A percentile compares a stretch with the other conserved stretches of the same genome.
phyloP scores from a whole-genome alignment of 1,284 basidiomycete species.

The Cryptococcus jaspeensis region DNA sequence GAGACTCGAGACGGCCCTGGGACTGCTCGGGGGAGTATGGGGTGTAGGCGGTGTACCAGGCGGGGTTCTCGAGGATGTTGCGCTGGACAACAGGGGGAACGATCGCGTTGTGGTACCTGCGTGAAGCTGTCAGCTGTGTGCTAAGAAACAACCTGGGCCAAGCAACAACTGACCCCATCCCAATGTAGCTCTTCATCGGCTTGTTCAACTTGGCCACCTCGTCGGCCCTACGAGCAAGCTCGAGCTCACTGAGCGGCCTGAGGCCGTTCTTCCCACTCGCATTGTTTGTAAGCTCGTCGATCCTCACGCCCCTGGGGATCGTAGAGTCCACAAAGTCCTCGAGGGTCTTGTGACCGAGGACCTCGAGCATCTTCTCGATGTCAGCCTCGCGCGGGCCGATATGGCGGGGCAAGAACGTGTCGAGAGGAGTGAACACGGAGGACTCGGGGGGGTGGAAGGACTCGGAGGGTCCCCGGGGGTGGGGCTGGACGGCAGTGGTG shows the following conservation, averaged over 20 bases:
- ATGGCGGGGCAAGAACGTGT: conserved; percentile 84
- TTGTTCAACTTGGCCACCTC: conserved; percentile 76
- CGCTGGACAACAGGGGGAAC: conserved; percentile 90
- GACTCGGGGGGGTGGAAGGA: conserved; percentile 36
- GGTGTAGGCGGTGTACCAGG: conserved; percentile 98
- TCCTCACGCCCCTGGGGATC: conserved; percentile 75
- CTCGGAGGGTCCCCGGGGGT: conserved; percentile 39
- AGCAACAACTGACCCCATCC: conserved; percentile 66
- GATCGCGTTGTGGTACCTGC: conserved; percentile 80
- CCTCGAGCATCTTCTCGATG: conserved; percentile 71
- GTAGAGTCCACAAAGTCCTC: conserved; percentile 79
- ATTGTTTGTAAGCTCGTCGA: conserved; percentile 63
- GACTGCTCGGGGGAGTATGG: conserved; percentile 59
- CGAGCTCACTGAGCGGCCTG: conserved; percentile 76
- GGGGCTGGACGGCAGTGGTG: conserved; percentile 47
- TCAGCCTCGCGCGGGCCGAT: conserved; percentile 81
- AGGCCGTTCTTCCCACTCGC: conserved; percentile 60
- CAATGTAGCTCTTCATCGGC: conserved; percentile 87
- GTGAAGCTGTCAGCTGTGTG: conserved; percentile 2
- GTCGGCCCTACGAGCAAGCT: conserved; percentile 74
- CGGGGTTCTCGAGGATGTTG: conserved; percentile 95
- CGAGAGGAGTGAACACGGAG: conserved; percentile 70
- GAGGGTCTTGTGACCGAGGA: conserved; percentile 78
- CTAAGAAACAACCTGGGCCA: not conserved
- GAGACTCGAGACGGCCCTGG: conserved; percentile 81